Evolutionary conservation across 1,139 yeast genomes (phyloP), one percentile per base, ranked within the genome.

Genomic region (Zygoascus meyerae): DNA sequence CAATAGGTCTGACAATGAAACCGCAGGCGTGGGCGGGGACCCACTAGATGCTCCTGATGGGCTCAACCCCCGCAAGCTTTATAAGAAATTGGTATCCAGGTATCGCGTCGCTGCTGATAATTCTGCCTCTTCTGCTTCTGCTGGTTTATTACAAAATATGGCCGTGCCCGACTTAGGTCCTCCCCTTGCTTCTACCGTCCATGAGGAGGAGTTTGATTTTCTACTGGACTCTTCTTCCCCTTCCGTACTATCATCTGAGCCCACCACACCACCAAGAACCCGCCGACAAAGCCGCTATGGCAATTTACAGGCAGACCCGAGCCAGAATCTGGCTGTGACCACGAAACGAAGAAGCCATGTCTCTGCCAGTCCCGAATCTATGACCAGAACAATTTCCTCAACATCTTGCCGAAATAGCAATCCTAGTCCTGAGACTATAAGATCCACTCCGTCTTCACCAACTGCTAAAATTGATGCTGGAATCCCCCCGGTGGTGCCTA

Each of bases 401-500:
- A 18, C 39, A 2, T 29, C 39, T 18, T 35, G 17, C 5, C 29
- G 21, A 34, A 7, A 11, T 10, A 34, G 39, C 16, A 40, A 32
- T 33, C 28, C 31, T 11, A 40, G 48, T 16, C 26, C 44, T 16
- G 47, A 34, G 5, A 30, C 33, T 17, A 18, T 21, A 9, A 29
- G 34, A 16, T 35, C 21, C 17, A 33, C 42, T 12, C 8, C 18
- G 3, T 16, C 34, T 17, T 34, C 43, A 21, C 34, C 42, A 10
- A 42, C 42, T 14, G 38, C 48, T 14, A 26, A 45, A 16, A 47
- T 55, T 18, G 52, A 54, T 45, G 62, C 59, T 7, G 64, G 64
- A 12, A 57, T 60, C 35, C 64, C 63, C 10, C 64, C 64, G 1
- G 48, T 49, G 38, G 62, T 59, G 5, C 64, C 64, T 3, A 51